phyloP scores from a whole-genome alignment of 805 yeast species.

The Kodamaea kaohsiungensis region DNA sequence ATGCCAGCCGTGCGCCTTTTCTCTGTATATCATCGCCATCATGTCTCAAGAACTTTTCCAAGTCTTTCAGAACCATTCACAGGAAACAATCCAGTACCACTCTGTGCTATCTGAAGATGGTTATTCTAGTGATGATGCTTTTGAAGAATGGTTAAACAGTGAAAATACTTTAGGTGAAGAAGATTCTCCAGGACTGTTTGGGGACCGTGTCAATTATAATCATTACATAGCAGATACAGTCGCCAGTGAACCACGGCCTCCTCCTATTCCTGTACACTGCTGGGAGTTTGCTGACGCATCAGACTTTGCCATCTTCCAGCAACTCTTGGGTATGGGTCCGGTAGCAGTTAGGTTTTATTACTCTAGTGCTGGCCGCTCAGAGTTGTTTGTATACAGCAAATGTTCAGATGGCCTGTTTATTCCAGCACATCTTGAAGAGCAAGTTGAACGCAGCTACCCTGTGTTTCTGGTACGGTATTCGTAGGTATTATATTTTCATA shows the following conservation, averaged over 20 bases:
- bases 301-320: neutral
- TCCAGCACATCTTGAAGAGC: neutral
- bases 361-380: neutral
- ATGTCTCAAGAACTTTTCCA: neutral
- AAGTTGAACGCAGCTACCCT: neutral
- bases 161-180: neutral
- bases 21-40: neutral
- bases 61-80: neutral
- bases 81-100: neutral
- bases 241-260: neutral
- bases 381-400: neutral
- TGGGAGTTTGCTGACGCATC: neutral
- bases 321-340: neutral
- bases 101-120: neutral
- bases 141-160: constrained; percentile 1
- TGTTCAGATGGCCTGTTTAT: neutral
- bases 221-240: neutral
- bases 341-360: neutral
- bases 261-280: neutral
- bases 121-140: neutral
- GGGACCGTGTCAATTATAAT: neutral
- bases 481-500: neutral
- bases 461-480: neutral
- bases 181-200: neutral
- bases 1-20: neutral